These are phyloP conservation scores for Leccinum angustisporum DNA, from an alignment of 1,284 basidiomycete species.

Conservation along the genomic window DNA sequence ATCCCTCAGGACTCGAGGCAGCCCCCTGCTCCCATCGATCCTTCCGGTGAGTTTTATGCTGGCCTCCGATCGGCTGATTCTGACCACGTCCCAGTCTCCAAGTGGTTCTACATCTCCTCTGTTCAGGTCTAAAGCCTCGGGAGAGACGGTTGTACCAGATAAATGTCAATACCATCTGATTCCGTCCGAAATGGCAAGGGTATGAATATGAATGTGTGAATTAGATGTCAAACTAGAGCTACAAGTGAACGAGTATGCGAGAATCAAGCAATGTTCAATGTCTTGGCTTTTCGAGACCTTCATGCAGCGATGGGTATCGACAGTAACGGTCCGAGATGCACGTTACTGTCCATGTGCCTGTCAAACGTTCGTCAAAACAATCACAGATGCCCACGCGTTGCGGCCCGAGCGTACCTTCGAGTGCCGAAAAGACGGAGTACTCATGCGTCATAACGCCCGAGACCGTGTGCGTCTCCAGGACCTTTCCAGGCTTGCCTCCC, in stretches of 20 bases:
- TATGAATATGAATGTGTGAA: background rate
- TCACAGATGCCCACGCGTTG: background rate
- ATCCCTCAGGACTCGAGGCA: slow-evolving; percentile 82
- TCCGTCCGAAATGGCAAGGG: background rate
- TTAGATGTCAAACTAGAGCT: slow-evolving; percentile 23
- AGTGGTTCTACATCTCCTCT: slow-evolving; percentile 89
- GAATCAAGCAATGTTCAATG: slow-evolving; percentile 14
- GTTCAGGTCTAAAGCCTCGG: slow-evolving; percentile 59
- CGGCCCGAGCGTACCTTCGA: slow-evolving; percentile 66
- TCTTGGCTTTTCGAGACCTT: slow-evolving; percentile 36
- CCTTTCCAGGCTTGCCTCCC: slow-evolving; percentile 63
- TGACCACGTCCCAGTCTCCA: slow-evolving; percentile 64
- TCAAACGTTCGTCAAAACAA: slow-evolving; percentile 19
- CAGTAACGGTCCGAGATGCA: slow-evolving; percentile 85
- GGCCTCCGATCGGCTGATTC: slow-evolving; percentile 5
- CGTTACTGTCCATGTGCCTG: slow-evolving; percentile 91
- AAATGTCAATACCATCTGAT: slow-evolving; percentile 5
- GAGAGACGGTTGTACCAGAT: background rate
- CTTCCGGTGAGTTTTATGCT: slow-evolving; percentile 63
- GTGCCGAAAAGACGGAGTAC: slow-evolving; percentile 86
- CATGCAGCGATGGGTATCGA: slow-evolving; percentile 63
- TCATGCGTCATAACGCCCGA: slow-evolving; percentile 75
- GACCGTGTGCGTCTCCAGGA: slow-evolving; percentile 86
- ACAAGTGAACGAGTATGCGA: slow-evolving; percentile 33
- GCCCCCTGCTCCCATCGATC: slow-evolving; percentile 84